Percentiles rank a stretch among this genome's conserved stretches.
Evolutionary conservation across 768 basidiomycete genomes (phyloP).

Genomic region (Trametes cingulata): DNA sequence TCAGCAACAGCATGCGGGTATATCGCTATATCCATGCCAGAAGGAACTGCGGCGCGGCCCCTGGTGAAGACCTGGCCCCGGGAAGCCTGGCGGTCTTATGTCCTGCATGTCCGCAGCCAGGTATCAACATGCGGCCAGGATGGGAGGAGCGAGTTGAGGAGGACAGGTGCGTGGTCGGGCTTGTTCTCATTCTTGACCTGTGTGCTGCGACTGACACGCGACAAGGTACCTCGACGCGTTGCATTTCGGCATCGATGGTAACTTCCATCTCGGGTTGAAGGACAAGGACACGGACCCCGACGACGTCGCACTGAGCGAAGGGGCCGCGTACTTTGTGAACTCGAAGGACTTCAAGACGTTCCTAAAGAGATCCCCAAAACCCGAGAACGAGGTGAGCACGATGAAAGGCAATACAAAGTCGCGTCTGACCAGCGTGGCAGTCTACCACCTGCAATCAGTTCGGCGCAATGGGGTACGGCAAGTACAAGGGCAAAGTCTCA

Average conservation of each 20-base stretch:
- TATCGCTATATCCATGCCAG: background rate
- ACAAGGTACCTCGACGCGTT: slow-evolving; percentile 16
- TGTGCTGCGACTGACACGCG: background rate
- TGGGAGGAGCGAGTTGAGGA: slow-evolving; percentile 12
- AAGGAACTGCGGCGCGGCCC: background rate
- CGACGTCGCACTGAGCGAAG: slow-evolving; percentile 15
- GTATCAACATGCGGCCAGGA: slow-evolving; percentile 20
- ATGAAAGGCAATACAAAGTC: background rate
- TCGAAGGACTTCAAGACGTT: slow-evolving; percentile 7
- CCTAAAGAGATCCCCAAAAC: background rate
- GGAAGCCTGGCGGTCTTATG: slow-evolving; percentile 23
- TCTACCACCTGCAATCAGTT: slow-evolving; percentile 22
- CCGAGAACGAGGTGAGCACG: background rate
- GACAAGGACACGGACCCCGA: slow-evolving; percentile 12
- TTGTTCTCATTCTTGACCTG: background rate
- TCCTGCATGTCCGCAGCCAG: slow-evolving; percentile 29
- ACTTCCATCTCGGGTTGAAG: slow-evolving; percentile 16
- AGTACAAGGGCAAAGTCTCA: slow-evolving; percentile 15
- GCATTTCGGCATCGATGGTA: slow-evolving; percentile 17
- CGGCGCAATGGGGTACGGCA: slow-evolving; percentile 16
- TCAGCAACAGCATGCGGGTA: background rate
- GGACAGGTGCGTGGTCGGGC: background rate
- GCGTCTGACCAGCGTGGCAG: slow-evolving; percentile 3
- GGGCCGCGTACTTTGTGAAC: slow-evolving; percentile 19
- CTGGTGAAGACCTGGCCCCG: background rate